Percentiles rank a stretch among this genome's conserved stretches.
phyloP scores from a whole-genome alignment of 768 basidiomycete genomes.

The Lactarius deliciosus region DNA sequence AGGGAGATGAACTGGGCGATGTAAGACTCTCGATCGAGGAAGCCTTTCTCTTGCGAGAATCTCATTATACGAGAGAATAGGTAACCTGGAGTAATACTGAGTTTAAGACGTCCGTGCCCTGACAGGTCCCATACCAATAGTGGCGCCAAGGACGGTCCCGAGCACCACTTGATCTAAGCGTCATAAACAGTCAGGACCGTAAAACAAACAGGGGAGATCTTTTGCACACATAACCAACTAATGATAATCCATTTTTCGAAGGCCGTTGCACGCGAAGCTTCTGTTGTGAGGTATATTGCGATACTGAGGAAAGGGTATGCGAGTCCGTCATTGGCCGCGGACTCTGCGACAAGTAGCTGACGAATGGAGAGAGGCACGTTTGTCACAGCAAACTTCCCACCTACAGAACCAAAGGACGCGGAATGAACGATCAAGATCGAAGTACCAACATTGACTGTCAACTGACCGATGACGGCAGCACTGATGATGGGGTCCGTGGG shows the following conservation, averaged over 20 bases:
- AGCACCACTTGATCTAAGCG: conserved; percentile 74
- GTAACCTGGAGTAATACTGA: conserved; percentile 45
- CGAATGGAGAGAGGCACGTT: conserved; percentile 77
- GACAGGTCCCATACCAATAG: conserved; percentile 39
- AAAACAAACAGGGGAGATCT: conserved; percentile 8
- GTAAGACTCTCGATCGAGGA: conserved; percentile 81
- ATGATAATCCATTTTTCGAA: conserved; percentile 84
- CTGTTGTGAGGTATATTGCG: conserved; percentile 81
- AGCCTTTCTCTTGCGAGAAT: conserved; percentile 56
- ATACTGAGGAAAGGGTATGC: conserved; percentile 91
- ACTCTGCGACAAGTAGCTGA: conserved; percentile 81
- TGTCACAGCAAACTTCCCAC: conserved; percentile 65
- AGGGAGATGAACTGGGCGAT: conserved; percentile 82
- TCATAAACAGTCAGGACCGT: not conserved
- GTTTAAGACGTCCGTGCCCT: not conserved
- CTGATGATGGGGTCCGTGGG: conserved; percentile 96
- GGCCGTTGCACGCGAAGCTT: conserved; percentile 58
- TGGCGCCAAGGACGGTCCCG: conserved; percentile 66
- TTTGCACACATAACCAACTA: conserved; percentile 71
- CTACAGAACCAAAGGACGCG: conserved; percentile 38
- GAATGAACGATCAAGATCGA: conserved; percentile 1
- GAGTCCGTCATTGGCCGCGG: conserved; percentile 93
- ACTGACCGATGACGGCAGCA: conserved; percentile 70
- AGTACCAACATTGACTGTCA: not conserved
- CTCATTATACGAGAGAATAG: conserved; percentile 73